These are phyloP conservation scores for Alternaria postmessia DNA, from an alignment of 2,329 filamentous ascomycete genomes.

Conservation along the genomic window DNA sequence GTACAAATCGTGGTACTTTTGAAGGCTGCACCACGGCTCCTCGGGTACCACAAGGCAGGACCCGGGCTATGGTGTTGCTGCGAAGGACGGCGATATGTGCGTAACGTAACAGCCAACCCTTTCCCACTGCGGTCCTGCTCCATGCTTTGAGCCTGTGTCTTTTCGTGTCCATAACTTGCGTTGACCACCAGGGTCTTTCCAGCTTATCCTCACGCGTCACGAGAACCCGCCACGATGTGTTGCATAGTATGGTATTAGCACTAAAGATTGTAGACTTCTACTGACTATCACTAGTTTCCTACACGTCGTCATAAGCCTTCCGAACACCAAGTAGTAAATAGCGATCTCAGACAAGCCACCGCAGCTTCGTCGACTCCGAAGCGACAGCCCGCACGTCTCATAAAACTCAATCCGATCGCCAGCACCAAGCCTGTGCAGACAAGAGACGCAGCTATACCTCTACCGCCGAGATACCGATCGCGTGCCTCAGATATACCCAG, in stretches of 20 bases:
- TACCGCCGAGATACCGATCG: slow-evolving; percentile 2
- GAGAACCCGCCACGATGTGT: background rate
- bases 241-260: slow-evolving; percentile 1
- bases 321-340: background rate
- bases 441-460: background rate
- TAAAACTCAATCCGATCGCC: background rate
- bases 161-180: background rate
- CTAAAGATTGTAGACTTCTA: background rate
- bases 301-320: background rate
- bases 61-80: background rate
- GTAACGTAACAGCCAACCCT: background rate
- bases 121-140: background rate
- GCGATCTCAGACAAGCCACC: background rate
- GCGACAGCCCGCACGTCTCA: background rate
- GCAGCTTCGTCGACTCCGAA: background rate
- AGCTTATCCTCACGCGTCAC: background rate
- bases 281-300: background rate
- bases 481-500: background rate
- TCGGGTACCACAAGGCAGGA: background rate
- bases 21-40: background rate
- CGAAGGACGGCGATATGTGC: background rate
- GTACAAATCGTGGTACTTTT: background rate
- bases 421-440: background rate
- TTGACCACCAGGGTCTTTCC: background rate
- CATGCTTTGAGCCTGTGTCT: background rate